Evolutionary conservation across 2,329 filamentous ascomycete species (phyloP).

Genomic region (Clonostachys solani): DNA sequence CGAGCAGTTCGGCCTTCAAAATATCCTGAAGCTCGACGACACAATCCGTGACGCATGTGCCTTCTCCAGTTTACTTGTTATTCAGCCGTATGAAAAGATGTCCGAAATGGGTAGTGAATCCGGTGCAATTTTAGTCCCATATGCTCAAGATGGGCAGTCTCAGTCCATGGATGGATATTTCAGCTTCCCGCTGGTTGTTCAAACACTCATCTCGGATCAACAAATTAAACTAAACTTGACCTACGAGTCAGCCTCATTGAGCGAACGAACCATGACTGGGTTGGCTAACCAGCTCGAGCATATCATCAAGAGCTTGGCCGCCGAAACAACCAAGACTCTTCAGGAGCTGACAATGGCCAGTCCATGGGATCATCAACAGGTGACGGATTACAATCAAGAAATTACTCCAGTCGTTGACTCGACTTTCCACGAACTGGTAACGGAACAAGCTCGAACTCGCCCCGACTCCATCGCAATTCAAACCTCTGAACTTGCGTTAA

Average conservation of each 20-base stretch:
- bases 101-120: slow-evolving; percentile 1
- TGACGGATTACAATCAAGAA: not conserved
- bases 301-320: slow-evolving; percentile 9
- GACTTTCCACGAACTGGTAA: slow-evolving; percentile 1
- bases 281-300: slow-evolving; percentile 7
- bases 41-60: slow-evolving; percentile 5
- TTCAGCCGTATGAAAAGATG: slow-evolving; percentile 4
- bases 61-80: slow-evolving; percentile 9
- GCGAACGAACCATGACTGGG: slow-evolving; percentile 1
- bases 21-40: slow-evolving; percentile 7
- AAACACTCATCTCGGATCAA: not conserved
- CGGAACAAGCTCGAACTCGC: not conserved
- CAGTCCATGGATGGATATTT: slow-evolving; percentile 17
- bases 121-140: not conserved
- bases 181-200: not conserved
- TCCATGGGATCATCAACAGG: slow-evolving; percentile 2
- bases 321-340: slow-evolving; percentile 3
- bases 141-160: not conserved
- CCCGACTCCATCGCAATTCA: slow-evolving; percentile 7
- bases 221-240: not conserved
- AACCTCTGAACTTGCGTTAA: slow-evolving; percentile 36
- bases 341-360: slow-evolving; percentile 1
- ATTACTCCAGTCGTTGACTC: not conserved
- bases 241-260: not conserved
- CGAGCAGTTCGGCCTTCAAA: slow-evolving; percentile 11